These are phyloP conservation scores for Trametes cingulata DNA, from an alignment of 768 basidiomycete species.

Conservation along the genomic window DNA sequence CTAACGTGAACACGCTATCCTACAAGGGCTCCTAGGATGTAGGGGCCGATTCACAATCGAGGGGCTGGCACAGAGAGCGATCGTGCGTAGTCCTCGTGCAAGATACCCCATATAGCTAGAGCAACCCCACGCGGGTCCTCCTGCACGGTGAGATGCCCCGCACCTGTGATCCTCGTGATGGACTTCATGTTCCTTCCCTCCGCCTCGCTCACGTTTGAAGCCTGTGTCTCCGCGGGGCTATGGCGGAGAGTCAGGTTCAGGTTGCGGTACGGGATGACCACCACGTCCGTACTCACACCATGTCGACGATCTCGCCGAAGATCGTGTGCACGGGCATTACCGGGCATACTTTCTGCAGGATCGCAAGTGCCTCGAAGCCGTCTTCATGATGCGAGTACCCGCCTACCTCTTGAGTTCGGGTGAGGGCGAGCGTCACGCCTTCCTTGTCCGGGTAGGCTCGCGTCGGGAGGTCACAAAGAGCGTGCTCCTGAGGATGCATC, in stretches of 20 bases:
- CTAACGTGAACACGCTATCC: too few relatives aligned
- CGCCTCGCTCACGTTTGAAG: too few relatives aligned
- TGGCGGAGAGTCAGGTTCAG: too few relatives aligned
- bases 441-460: slow-evolving; percentile 22
- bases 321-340: slow-evolving; percentile 24
- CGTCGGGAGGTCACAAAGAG: slow-evolving; percentile 24
- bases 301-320: slow-evolving; percentile 7
- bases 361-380: slow-evolving; percentile 1
- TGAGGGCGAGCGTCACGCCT: slow-evolving; percentile 28
- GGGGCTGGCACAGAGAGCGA: not conserved
- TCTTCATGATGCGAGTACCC: slow-evolving; percentile 20
- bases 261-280: too few relatives aligned
- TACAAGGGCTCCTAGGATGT: too few relatives aligned
- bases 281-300: not conserved
- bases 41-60: too few relatives aligned
- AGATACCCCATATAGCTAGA: not conserved
- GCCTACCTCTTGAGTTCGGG: slow-evolving; percentile 23
- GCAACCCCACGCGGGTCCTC: not conserved
- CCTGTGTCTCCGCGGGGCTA: too few relatives aligned
- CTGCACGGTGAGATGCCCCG: slow-evolving; percentile 3
- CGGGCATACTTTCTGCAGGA: slow-evolving; percentile 14
- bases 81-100: not conserved
- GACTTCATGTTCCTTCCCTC: not conserved
- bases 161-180: not conserved
- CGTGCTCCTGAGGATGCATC: slow-evolving; percentile 10